phyloP scores from a whole-genome alignment of 2,329 filamentous ascomycete species.

The Nannizziopsis barbatae region DNA sequence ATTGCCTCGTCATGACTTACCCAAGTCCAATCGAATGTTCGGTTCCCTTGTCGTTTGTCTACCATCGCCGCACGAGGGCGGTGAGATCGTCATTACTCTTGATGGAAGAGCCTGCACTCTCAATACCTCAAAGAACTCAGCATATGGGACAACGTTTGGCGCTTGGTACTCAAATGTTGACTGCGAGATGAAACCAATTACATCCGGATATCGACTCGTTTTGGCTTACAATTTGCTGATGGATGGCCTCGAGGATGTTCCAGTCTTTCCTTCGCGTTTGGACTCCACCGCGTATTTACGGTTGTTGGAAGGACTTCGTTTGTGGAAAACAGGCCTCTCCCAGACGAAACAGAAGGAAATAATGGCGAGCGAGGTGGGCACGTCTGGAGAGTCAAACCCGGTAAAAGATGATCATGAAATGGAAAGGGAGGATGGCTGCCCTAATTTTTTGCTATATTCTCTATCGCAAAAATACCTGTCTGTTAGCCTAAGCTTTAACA shows the following conservation, averaged over 20 bases:
- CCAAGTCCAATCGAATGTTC: conserved; percentile 41
- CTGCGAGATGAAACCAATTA: conserved; percentile 42
- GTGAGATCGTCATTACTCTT: conserved; percentile 36
- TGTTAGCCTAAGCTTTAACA: conserved; percentile 16
- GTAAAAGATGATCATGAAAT: too few species aligned
- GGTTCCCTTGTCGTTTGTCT: conserved; percentile 42
- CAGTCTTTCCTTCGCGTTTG: conserved; percentile 1
- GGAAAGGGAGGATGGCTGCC: conserved; percentile 1
- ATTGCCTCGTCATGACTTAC: conserved; percentile 38
- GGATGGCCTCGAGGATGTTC: neutral
- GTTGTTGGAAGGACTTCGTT: too few species aligned
- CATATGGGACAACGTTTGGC: conserved; percentile 19
- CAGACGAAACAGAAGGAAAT: too few species aligned
- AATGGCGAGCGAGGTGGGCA: too few species aligned
- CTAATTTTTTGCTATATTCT: conserved; percentile 16
- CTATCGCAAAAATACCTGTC: conserved; percentile 21
- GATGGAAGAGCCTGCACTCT: conserved; percentile 25
- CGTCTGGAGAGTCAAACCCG: too few species aligned
- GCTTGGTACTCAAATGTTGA: conserved; percentile 44
- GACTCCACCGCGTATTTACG: too few species aligned
- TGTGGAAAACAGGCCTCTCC: too few species aligned
- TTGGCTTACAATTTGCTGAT: conserved; percentile 45
- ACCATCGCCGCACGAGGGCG: conserved; percentile 40
- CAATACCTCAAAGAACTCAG: conserved; percentile 22
- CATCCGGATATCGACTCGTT: conserved; percentile 40